A percentile compares a stretch with the other conserved stretches of the same genome.
These are phyloP conservation scores for Claviceps humidiphila DNA, from an alignment of 2,329 filamentous ascomycete species.

Conservation along the genomic window DNA sequence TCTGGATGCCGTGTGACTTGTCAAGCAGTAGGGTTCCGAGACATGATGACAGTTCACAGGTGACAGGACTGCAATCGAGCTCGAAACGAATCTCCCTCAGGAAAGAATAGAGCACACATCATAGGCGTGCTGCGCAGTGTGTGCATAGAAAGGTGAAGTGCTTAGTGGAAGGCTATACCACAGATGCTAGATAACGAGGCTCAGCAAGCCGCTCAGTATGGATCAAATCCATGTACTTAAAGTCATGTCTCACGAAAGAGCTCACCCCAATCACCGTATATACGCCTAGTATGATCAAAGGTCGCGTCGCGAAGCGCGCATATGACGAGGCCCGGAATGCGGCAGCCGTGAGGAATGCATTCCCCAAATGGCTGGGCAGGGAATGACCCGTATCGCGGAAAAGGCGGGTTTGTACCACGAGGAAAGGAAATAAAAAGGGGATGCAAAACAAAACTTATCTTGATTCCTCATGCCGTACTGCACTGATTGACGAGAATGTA, in stretches of 20 bases:
- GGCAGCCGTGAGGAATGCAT: background rate
- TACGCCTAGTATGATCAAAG: background rate
- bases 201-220: background rate
- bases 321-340: background rate
- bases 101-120: background rate
- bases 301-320: background rate
- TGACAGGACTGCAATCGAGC: too few species aligned
- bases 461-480: background rate
- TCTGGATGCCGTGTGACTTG: background rate
- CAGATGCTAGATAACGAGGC: background rate
- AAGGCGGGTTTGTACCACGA: background rate
- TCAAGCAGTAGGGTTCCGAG: background rate
- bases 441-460: background rate
- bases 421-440: background rate
- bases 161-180: background rate
- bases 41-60: background rate
- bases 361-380: background rate
- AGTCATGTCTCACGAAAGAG: background rate
- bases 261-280: background rate
- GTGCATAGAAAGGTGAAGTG: background rate
- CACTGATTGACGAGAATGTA: background rate
- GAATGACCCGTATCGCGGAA: background rate
- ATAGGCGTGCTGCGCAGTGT: background rate
- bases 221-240: too few species aligned
- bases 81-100: background rate